These are phyloP conservation scores for Zarea fungicola DNA, from an alignment of 2,329 filamentous ascomycete species.

Conservation along the genomic window DNA sequence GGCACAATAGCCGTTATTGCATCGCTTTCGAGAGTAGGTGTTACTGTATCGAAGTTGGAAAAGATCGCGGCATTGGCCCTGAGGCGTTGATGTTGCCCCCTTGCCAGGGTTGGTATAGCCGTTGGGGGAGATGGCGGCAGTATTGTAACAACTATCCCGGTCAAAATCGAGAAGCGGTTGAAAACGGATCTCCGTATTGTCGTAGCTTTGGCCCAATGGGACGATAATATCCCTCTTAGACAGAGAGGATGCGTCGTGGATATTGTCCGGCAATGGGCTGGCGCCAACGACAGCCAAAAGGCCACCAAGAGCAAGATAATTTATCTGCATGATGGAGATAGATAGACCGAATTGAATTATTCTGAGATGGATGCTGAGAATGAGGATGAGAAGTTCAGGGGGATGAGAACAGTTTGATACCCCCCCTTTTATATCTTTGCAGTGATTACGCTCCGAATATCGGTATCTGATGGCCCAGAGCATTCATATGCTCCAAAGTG, in stretches of 20 bases:
- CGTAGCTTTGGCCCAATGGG: constrained; percentile 28
- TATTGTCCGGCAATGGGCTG: constrained; percentile 13
- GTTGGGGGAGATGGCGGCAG: constrained; percentile 35
- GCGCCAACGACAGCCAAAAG: constrained; percentile 17
- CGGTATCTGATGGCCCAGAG: no score
- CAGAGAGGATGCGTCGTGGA: not conserved
- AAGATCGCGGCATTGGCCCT: constrained; percentile 26
- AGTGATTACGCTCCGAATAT: no score
- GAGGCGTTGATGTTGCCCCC: constrained; percentile 22
- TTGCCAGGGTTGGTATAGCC: constrained; percentile 28
- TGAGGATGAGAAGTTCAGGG: no score
- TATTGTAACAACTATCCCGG: constrained; percentile 39
- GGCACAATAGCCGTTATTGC: constrained; percentile 30
- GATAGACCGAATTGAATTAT: no score
- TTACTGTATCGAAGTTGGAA: constrained; percentile 27
- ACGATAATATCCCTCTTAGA: constrained; percentile 23
- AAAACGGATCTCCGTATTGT: constrained; percentile 28
- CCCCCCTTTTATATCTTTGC: no score
- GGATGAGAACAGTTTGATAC: no score
- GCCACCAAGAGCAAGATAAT: not conserved
- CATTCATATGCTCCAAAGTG: no score
- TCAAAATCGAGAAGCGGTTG: constrained; percentile 37
- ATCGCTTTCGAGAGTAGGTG: constrained; percentile 26
- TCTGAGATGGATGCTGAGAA: no score
- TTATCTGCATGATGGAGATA: not conserved